Evolutionary conservation across 1,284 basidiomycete genomes (phyloP), one percentile per base, ranked within the genome.

Genomic region (Spongiforma sp.): DNA sequence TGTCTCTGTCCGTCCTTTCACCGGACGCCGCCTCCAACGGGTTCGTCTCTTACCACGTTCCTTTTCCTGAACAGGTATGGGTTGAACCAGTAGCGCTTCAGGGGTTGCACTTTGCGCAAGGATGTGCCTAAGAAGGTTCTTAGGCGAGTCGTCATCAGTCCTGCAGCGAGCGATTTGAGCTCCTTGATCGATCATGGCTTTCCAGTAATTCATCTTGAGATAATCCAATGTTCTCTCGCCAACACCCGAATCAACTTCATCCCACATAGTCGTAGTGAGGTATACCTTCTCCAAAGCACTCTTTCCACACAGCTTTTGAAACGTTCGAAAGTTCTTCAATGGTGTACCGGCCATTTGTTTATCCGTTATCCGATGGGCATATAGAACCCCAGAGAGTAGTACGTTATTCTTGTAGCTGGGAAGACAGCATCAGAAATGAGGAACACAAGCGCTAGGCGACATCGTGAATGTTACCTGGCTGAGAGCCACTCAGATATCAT

Each of bases 341-440:
- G 39, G 30, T 24, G 21, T n/a, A 19, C 39, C n/a, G 32, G n/a
- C 30, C 32, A 58, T 58, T 14, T 6, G 19, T n/a, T 58, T 46
- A 15, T 58, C 57, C 32, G 39, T 46, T 46, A 58, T 58, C 41
- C 41, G 57, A 33, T 58, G n/a, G 32, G 46, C 12, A 46, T 58
- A 58, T 14, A 58, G 2, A 34, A 59, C 48, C n/a, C 57, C 57
- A 28, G 57, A 59, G 15, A 59, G 33, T 0, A 46, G 41, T 19
- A 32, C 36, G 19, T 28, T n/a, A 5, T n/a, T 48, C 12, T 34
- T 10, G 33, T 59, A 48, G 36, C 57, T 59, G 26, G 6, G n/a
- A 17, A 32, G 19, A 33, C 5, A 30, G 34, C n/a, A 10, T n/a
- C 34, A 10, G 15, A 11, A n/a, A 41, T 34, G 17, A 48, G 57